Percentiles rank a stretch among this genome's conserved stretches.
These are phyloP conservation scores for Phyllosticta capitalensis DNA, from an alignment of 2,329 filamentous ascomycete species.

Conservation along the genomic window DNA sequence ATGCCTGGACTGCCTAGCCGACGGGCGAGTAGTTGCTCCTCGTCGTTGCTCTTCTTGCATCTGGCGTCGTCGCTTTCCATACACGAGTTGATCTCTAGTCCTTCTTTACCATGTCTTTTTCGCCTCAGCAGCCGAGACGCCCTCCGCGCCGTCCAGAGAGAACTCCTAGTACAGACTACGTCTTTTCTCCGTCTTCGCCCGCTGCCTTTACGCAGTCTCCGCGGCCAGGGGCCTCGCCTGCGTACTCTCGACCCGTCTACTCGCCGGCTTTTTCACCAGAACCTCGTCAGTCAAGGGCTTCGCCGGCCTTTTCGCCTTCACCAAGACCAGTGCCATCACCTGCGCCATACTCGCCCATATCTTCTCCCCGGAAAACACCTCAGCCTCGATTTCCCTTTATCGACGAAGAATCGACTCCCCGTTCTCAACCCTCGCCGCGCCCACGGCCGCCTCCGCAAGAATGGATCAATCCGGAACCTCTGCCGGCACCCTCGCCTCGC, in stretches of 20 bases:
- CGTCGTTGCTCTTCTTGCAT: background rate
- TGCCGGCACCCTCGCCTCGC: background rate
- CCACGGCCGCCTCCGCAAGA: background rate
- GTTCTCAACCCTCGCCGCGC: background rate
- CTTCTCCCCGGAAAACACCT: background rate
- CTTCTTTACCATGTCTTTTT: background rate
- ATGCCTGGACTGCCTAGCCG: background rate
- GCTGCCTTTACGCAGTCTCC: background rate
- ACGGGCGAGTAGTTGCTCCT: background rate
- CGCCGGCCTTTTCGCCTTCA: background rate
- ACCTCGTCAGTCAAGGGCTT: background rate
- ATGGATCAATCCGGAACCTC: background rate
- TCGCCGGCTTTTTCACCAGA: background rate
- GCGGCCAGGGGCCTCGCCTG: background rate
- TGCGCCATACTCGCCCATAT: background rate
- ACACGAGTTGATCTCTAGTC: background rate
- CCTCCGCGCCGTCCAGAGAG: conserved; percentile 3
- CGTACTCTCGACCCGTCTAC: background rate
- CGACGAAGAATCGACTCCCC: background rate
- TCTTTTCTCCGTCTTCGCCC: background rate
- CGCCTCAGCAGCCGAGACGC: background rate
- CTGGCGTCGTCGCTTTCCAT: background rate
- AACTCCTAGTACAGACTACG: conserved; percentile 5
- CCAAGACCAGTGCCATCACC: background rate
- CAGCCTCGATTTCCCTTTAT: background rate